phyloP scores from a whole-genome alignment of 23 red algal genomes.

The Gracilaria gracilis region DNA sequence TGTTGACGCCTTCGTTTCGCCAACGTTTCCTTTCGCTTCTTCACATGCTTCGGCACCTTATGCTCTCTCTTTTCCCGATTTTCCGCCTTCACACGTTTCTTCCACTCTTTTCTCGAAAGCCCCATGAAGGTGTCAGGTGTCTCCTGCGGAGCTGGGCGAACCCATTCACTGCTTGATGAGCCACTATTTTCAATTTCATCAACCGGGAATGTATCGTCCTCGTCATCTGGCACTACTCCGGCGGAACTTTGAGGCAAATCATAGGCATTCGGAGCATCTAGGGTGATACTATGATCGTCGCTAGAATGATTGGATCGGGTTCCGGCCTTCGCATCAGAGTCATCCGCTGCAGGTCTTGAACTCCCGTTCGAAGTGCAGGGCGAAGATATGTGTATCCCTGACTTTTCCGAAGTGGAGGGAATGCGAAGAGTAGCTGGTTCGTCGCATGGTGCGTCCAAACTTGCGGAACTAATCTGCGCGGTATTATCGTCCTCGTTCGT shows the following conservation, averaged over 20 bases:
- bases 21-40: constrained; percentile 81
- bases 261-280: constrained; percentile 21
- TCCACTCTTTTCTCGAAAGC: constrained; percentile 74
- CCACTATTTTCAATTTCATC: constrained; percentile 28
- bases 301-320: constrained; percentile 4
- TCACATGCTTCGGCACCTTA: constrained; percentile 96
- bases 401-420: constrained; percentile 14
- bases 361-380: constrained; percentile 60
- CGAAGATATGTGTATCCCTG: constrained; percentile 32
- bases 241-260: constrained; percentile 7
- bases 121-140: constrained; percentile 36
- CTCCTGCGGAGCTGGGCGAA: constrained; percentile 9
- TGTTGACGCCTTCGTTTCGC: constrained; percentile 67
- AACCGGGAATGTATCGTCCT: constrained; percentile 18
- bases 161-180: constrained; percentile 6
- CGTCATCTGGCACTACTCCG: background rate
- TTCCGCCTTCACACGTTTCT: constrained; percentile 85
- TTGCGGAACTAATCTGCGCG: background rate
- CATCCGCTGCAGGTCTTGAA: constrained; percentile 8
- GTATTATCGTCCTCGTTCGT: constrained; percentile 14
- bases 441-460: constrained; percentile 32
- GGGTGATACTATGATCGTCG: constrained; percentile 12
- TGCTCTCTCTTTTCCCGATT: constrained; percentile 78
- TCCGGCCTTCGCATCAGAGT: background rate
- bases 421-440: constrained; percentile 56